A percentile compares a stretch with the other conserved stretches of the same genome.
These are phyloP conservation scores for Delonix regia DNA, from an alignment of 306 rosid species.

Conservation along the genomic window DNA sequence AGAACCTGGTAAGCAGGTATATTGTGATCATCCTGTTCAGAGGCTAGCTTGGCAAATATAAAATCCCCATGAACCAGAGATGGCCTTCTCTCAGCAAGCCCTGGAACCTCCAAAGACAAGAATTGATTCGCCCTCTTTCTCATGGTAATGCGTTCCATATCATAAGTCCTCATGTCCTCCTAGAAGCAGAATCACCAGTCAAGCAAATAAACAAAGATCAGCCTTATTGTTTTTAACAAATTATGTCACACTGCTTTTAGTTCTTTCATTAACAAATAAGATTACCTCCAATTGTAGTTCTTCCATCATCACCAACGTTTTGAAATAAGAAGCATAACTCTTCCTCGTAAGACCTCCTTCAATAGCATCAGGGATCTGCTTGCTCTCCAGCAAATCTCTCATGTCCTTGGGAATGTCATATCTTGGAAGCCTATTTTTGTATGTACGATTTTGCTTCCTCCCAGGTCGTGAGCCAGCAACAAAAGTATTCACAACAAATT, in stretches of 20 bases:
- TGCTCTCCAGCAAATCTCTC: slow-evolving; percentile 56
- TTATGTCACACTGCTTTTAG: slow-evolving; percentile 9
- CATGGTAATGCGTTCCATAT: slow-evolving; percentile 68
- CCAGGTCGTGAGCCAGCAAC: slow-evolving; percentile 57
- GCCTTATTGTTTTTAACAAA: neutral
- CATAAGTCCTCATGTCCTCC: slow-evolving; percentile 85
- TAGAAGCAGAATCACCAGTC: slow-evolving; percentile 40
- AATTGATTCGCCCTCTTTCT: slow-evolving; percentile 47
- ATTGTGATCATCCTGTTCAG: slow-evolving; percentile 34
- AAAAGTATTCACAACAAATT: slow-evolving; percentile 45
- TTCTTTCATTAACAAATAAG: slow-evolving; percentile 15
- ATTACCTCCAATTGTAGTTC: slow-evolving; percentile 88
- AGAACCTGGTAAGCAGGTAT: slow-evolving; percentile 61
- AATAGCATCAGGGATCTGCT: slow-evolving; percentile 60
- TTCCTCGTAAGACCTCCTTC: slow-evolving; percentile 57
- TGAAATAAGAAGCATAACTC: slow-evolving; percentile 60
- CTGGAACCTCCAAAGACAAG: slow-evolving; percentile 83
- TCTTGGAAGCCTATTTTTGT: slow-evolving; percentile 64
- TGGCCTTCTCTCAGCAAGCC: slow-evolving; percentile 95
- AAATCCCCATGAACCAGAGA: slow-evolving; percentile 85
- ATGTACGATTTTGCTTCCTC: slow-evolving; percentile 21
- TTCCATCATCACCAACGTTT: slow-evolving; percentile 75
- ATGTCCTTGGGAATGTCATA: slow-evolving; percentile 66
- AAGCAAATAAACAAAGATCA: slow-evolving; percentile 33
- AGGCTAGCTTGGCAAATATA: slow-evolving; percentile 64